Evolutionary conservation across 2,329 filamentous ascomycete genomes (phyloP).

Genomic region (Zopfia rhizophila): DNA sequence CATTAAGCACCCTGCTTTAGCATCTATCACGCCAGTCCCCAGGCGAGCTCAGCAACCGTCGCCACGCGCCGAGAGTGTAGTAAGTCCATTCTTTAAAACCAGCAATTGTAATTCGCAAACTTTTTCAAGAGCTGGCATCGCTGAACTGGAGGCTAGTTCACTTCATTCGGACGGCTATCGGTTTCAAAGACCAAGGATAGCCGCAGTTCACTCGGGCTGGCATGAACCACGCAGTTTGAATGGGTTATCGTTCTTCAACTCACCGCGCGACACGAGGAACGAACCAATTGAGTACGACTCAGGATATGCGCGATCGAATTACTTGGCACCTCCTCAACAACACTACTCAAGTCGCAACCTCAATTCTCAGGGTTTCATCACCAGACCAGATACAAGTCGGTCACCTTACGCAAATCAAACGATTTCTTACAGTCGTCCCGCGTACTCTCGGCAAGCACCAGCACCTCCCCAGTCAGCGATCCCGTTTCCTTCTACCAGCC

Average conservation of each 20-base stretch:
- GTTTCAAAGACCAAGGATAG: slow-evolving; percentile 30
- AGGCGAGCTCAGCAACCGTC: slow-evolving; percentile 23
- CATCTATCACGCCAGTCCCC: slow-evolving; percentile 25
- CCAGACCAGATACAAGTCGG: slow-evolving; percentile 14
- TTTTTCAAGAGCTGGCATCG: slow-evolving; percentile 23
- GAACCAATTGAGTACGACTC: slow-evolving; percentile 22
- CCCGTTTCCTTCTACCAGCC: slow-evolving; percentile 16
- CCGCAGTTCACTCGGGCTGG: slow-evolving; percentile 21
- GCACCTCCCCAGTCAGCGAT: slow-evolving; percentile 11
- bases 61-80: slow-evolving; percentile 39
- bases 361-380: slow-evolving; percentile 26
- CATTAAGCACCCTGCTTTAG: slow-evolving; percentile 6
- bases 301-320: slow-evolving; percentile 4
- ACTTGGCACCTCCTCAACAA: slow-evolving; percentile 7
- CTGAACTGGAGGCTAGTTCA: slow-evolving; percentile 42
- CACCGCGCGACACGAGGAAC: slow-evolving; percentile 34
- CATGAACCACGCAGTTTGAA: slow-evolving; percentile 42
- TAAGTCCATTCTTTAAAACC: slow-evolving; percentile 54
- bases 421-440: slow-evolving; percentile 9
- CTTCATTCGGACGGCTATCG: slow-evolving; percentile 39
- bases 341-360: slow-evolving; percentile 19
- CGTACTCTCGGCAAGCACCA: slow-evolving; percentile 12
- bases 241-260: slow-evolving; percentile 49
- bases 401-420: slow-evolving; percentile 17
- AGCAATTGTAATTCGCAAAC: slow-evolving; percentile 26